Conservation (phyloP, 768 basidiomycete genomes). For the Mycena rebaudengoi region DNA sequence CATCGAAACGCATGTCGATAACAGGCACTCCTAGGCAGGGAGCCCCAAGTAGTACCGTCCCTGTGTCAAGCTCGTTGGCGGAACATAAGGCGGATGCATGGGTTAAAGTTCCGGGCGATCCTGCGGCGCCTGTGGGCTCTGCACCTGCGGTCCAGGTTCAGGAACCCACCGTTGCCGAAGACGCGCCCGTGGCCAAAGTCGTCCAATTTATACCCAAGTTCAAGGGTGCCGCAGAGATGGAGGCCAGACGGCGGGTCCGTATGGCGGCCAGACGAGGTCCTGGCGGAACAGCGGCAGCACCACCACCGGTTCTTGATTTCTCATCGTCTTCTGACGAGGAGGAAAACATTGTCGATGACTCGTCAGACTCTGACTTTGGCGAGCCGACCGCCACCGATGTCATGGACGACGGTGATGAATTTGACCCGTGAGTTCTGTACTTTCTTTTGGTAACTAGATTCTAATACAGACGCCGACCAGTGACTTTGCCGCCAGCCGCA, state of each 20-base stretch:
- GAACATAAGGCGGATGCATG: constrained; percentile 38
- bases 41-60: constrained; percentile 36
- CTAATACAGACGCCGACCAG: constrained; percentile 44
- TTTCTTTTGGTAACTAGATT: background rate
- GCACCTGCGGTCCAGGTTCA: constrained; percentile 51
- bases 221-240: constrained; percentile 89
- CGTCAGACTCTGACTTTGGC: constrained; percentile 59
- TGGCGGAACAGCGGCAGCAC: constrained; percentile 42
- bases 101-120: constrained; percentile 33
- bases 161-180: constrained; percentile 49
- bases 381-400: constrained; percentile 53
- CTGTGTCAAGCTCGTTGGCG: constrained; percentile 38
- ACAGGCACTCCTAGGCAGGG: constrained; percentile 40
- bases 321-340: constrained; percentile 68
- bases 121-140: constrained; percentile 33
- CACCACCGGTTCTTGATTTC: constrained; percentile 50
- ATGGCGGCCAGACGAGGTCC: constrained; percentile 70
- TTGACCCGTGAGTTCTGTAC: constrained; percentile 71
- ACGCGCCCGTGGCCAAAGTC: constrained; percentile 57
- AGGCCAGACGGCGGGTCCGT: constrained; percentile 69
- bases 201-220: constrained; percentile 79
- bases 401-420: constrained; percentile 75
- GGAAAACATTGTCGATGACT: constrained; percentile 54
- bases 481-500: constrained; percentile 72
- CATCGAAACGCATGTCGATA: constrained; percentile 58